Percentiles rank a stretch among this genome's conserved stretches.
Conservation (phyloP, 768 basidiomycete genomes). For the Cytidiella melzeri region DNA sequence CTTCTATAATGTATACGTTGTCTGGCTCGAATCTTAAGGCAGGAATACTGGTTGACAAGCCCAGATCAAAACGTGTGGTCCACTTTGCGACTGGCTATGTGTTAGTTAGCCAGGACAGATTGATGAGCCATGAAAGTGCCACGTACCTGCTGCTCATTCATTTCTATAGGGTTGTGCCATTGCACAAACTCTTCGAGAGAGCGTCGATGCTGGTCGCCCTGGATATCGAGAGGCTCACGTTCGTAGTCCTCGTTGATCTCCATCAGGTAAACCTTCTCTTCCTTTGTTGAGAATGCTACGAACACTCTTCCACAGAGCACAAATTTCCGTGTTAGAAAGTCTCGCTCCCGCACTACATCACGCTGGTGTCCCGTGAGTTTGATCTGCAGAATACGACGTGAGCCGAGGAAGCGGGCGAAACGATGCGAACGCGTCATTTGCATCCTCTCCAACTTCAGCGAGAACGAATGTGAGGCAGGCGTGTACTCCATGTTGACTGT, state of each 20-base stretch:
- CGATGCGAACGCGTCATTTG: constrained; percentile 57
- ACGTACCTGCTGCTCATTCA: constrained; percentile 55
- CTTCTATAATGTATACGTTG: constrained; percentile 45
- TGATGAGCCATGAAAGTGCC: background rate
- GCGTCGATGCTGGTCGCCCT: constrained; percentile 44
- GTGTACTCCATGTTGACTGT: constrained; percentile 31
- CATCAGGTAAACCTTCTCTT: constrained; percentile 51
- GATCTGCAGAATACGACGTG: constrained; percentile 55
- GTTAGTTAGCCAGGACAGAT: background rate
- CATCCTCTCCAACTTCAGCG: constrained; percentile 47
- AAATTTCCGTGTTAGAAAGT: constrained; percentile 43
- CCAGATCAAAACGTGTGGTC: constrained; percentile 56
- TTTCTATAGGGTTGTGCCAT: constrained; percentile 58
- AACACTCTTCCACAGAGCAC: constrained; percentile 62
- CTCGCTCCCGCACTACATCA: constrained; percentile 20
- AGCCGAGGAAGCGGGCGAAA: constrained; percentile 60
- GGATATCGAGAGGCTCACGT: constrained; percentile 27
- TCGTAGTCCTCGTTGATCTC: constrained; percentile 49
- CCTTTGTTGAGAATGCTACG: constrained; percentile 59
- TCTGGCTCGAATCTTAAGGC: constrained; percentile 43
- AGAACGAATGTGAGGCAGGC: constrained; percentile 17
- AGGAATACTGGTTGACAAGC: constrained; percentile 61
- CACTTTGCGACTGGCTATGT: constrained; percentile 62
- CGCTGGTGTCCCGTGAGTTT: constrained; percentile 37
- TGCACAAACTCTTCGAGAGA: constrained; percentile 44